phyloP scores from a whole-genome alignment of 495 filamentous ascomycete genomes.

The Friedmanniomyces simplex region DNA sequence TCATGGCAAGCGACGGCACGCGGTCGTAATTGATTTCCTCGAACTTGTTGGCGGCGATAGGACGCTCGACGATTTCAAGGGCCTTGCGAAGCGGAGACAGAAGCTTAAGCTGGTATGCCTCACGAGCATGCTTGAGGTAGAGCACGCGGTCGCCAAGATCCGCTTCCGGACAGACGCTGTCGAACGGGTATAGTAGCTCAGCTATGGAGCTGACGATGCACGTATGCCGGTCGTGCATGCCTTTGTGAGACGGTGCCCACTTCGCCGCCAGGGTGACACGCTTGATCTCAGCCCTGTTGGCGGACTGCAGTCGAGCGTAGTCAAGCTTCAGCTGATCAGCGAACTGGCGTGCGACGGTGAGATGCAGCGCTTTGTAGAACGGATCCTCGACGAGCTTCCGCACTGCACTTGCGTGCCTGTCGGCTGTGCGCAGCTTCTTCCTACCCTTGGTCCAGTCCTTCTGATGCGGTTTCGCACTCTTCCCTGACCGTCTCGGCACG shows the following conservation, averaged over 20 bases:
- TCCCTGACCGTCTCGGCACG: conserved; percentile 16
- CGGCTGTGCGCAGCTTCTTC: conserved; percentile 21
- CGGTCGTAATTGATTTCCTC: conserved; percentile 37
- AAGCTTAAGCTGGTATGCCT: conserved; percentile 32
- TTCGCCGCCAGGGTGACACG: conserved; percentile 40
- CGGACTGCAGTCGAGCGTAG: conserved; percentile 26
- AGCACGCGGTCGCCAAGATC: conserved; percentile 27
- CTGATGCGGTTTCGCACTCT: conserved; percentile 10
- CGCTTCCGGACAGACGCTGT: conserved; percentile 12
- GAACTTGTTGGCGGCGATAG: conserved; percentile 32
- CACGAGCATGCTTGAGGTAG: conserved; percentile 39
- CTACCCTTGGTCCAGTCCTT: conserved; percentile 22
- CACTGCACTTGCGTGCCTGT: conserved; percentile 29
- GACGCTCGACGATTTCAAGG: conserved; percentile 38
- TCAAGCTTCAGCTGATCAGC: conserved; percentile 38
- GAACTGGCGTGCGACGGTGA: conserved; percentile 39
- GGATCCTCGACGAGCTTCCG: conserved; percentile 26
- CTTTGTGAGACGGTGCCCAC: conserved; percentile 37
- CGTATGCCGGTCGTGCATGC: conserved; percentile 42
- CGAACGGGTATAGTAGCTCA: conserved; percentile 35
- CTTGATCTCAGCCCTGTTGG: conserved; percentile 25
- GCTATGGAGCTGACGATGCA: conserved; percentile 39
- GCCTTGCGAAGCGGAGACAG: conserved; percentile 34
- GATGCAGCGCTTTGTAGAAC: conserved; percentile 35
- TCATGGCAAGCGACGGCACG: conserved; percentile 41